Conservation (phyloP, 148 eudicot genomes). For the Rhododendron ovatum region DNA sequence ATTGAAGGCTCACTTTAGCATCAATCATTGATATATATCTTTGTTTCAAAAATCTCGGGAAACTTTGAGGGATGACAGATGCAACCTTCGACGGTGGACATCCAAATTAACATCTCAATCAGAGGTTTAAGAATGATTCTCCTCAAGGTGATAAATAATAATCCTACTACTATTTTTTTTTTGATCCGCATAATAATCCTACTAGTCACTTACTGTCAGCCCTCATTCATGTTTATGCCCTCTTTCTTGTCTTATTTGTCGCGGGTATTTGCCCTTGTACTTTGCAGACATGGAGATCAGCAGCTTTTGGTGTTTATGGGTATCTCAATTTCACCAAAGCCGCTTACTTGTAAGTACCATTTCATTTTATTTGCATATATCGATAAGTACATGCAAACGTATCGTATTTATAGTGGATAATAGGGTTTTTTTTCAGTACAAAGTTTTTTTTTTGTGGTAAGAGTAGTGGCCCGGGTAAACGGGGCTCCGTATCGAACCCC, state of each 20-base stretch:
- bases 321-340: not conserved
- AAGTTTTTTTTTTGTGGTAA: no score
- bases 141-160: slow-evolving; percentile 41
- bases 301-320: slow-evolving; percentile 34
- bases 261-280: not conserved
- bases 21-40: not conserved
- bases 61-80: not conserved
- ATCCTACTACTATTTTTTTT: no score
- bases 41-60: not conserved
- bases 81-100: not conserved
- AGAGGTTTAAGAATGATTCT: slow-evolving; percentile 50
- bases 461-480: no score
- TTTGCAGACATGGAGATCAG: slow-evolving; percentile 75
- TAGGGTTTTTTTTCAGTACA: not conserved
- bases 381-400: not conserved
- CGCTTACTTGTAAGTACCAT: not conserved
- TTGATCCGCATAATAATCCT: no score
- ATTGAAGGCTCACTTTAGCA: not conserved
- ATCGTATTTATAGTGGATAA: not conserved
- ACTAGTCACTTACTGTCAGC: not conserved
- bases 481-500: no score
- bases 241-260: not conserved
- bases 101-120: slow-evolving; percentile 17
- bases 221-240: not conserved
- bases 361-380: not conserved